Percentiles rank a stretch among this genome's conserved stretches.
Evolutionary conservation across 2,329 filamentous ascomycete species (phyloP).

Genomic region (Pestalotiopsis sp.): DNA sequence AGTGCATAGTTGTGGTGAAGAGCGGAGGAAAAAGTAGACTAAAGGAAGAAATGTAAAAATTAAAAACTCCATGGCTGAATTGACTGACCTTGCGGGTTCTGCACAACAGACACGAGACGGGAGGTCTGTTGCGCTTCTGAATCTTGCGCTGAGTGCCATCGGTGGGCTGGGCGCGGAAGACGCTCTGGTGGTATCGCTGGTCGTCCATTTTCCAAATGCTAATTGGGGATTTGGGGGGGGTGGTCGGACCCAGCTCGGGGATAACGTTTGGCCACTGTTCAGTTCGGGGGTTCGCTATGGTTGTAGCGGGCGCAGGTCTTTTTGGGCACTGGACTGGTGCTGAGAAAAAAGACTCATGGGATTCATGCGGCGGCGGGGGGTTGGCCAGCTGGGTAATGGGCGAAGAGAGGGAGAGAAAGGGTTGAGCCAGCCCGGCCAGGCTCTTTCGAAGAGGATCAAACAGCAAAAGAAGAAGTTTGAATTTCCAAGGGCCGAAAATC

Average conservation of each 20-base stretch:
- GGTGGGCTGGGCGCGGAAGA: conserved; percentile 38
- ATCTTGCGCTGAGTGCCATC: conserved; percentile 37
- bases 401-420: background rate
- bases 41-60: background rate
- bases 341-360: background rate
- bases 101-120: conserved; percentile 37
- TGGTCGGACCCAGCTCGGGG: conserved; percentile 23
- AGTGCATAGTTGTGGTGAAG: background rate
- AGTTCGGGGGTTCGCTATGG: background rate
- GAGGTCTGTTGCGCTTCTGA: conserved; percentile 39
- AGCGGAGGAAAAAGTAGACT: background rate
- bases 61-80: too few relatives aligned
- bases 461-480: background rate
- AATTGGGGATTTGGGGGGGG: background rate
- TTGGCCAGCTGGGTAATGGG: background rate
- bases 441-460: background rate
- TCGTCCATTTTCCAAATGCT: conserved; percentile 26
- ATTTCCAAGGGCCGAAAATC: background rate
- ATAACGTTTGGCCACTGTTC: conserved; percentile 18
- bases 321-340: background rate
- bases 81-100: conserved; percentile 36
- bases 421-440: background rate
- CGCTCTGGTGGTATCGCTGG: conserved; percentile 34
- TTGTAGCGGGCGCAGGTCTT: background rate
- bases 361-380: background rate